A percentile compares a stretch with the other conserved stretches of the same genome.
Evolutionary conservation across 306 rosid species (phyloP).

Genomic region (Delonix regia): DNA sequence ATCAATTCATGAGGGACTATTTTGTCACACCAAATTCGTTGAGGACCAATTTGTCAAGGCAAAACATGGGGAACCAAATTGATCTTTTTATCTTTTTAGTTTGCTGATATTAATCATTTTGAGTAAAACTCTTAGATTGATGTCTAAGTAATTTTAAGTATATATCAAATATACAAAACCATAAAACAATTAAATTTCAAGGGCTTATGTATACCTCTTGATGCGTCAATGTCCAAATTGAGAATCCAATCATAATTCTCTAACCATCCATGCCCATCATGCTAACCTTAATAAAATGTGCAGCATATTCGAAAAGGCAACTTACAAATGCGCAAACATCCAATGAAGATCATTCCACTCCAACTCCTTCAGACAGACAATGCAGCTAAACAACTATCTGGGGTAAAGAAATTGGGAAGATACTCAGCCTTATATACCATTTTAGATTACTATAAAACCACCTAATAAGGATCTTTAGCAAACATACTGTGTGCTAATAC

Average conservation of each 20-base stretch:
- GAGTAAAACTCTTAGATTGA: not conserved
- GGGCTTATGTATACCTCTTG: not conserved
- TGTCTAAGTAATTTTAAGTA: not conserved
- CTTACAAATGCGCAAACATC: not conserved
- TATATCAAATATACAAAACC: not conserved
- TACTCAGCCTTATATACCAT: not conserved
- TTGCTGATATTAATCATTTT: not conserved
- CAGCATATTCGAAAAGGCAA: not conserved
- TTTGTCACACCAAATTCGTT: no score
- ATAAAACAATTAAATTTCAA: not conserved
- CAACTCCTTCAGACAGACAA: not conserved
- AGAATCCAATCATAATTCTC: not conserved
- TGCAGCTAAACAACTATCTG: not conserved
- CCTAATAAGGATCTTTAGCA: not conserved
- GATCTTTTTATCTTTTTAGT: no score
- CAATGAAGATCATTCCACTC: not conserved
- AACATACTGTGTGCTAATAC: no score
- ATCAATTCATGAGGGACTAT: no score
- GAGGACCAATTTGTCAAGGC: no score
- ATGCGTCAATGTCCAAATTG: not conserved
- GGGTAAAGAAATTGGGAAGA: not conserved
- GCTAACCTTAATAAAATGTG: not conserved
- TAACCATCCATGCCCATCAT: not conserved
- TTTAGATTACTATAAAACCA: not conserved
- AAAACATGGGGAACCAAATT: no score